These are phyloP conservation scores for Favolaschia claudopus DNA, from an alignment of 768 basidiomycete genomes.

Conservation along the genomic window DNA sequence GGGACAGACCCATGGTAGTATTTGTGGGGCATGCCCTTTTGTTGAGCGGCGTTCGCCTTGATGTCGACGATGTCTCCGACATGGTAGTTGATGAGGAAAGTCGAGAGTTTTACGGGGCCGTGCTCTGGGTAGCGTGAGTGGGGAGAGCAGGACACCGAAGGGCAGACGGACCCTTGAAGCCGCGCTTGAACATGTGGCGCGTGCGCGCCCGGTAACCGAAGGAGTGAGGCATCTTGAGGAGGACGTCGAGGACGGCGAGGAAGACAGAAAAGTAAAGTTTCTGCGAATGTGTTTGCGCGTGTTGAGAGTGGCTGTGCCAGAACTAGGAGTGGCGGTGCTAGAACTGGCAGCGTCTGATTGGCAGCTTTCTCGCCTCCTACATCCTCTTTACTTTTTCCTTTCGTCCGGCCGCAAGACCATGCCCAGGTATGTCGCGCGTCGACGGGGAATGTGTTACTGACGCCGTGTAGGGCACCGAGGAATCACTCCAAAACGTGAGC, in stretches of 20 bases:
- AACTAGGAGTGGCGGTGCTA: too few species aligned
- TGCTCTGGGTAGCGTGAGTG: too few species aligned
- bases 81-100: conserved; percentile 91
- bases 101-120: conserved; percentile 89
- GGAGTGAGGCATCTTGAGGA: conserved; percentile 97
- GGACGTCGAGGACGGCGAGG: conserved; percentile 41
- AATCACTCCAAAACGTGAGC: conserved; percentile 96
- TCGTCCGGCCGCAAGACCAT: conserved; percentile 64
- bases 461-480: conserved; percentile 76
- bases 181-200: conserved; percentile 99
- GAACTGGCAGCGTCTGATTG: not conserved
- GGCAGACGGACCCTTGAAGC: conserved; percentile 86
- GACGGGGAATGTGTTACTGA: conserved; percentile 42
- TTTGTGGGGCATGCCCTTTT: conserved; percentile 99
- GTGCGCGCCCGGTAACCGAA: conserved; percentile 99
- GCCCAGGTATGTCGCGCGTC: conserved; percentile 70
- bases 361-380: not conserved
- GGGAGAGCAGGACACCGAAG: conserved; percentile 4
- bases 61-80: conserved; percentile 99
- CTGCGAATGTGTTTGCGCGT: not conserved
- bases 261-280: conserved; percentile 25
- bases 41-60: conserved; percentile 98
- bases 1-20: conserved; percentile 91
- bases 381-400: conserved; percentile 8
- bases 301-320: not conserved